phyloP scores from a whole-genome alignment of 306 rosid species.

The Sesbania bispinosa region DNA sequence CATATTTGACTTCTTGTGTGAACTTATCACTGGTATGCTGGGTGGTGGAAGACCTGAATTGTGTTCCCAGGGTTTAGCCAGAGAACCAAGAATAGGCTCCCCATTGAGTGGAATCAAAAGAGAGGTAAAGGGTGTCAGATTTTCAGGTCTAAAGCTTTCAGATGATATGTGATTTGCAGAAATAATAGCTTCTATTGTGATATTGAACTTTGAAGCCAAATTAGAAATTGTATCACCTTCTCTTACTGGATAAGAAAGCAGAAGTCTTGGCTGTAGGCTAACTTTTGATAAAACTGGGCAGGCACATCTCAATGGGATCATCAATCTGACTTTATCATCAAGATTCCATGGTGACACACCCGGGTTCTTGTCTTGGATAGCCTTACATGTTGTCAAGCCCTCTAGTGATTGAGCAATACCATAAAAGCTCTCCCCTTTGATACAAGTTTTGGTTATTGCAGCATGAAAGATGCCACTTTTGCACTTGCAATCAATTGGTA shows the following conservation, averaged over 20 bases:
- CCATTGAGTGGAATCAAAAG: constrained; percentile 62
- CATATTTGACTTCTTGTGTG: constrained; percentile 58
- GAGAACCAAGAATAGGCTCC: constrained; percentile 43
- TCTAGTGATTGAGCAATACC: constrained; percentile 63
- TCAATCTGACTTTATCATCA: constrained; percentile 35
- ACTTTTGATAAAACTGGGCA: constrained; percentile 57
- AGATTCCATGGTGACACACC: constrained; percentile 57
- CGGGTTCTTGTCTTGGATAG: constrained; percentile 53
- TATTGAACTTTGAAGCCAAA: constrained; percentile 70
- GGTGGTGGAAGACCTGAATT: constrained; percentile 40
- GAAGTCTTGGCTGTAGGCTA: constrained; percentile 36
- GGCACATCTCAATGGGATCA: constrained; percentile 71
- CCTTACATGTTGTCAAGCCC: constrained; percentile 75
- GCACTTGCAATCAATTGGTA: constrained; percentile 79
- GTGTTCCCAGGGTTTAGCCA: constrained; percentile 46
- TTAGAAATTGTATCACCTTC: constrained; percentile 59
- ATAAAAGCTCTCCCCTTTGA: constrained; percentile 67
- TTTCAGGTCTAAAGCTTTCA: constrained; percentile 20
- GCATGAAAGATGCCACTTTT: constrained; percentile 49
- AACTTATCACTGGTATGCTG: constrained; percentile 32
- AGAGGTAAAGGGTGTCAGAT: constrained; percentile 52
- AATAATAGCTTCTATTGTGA: constrained; percentile 49
- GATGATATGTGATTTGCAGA: constrained; percentile 51
- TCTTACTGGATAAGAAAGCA: constrained; percentile 70
- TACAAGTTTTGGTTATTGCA: constrained; percentile 45